Conservation (phyloP, 2,329 filamentous ascomycete species). For the Rutstroemia sp. region DNA sequence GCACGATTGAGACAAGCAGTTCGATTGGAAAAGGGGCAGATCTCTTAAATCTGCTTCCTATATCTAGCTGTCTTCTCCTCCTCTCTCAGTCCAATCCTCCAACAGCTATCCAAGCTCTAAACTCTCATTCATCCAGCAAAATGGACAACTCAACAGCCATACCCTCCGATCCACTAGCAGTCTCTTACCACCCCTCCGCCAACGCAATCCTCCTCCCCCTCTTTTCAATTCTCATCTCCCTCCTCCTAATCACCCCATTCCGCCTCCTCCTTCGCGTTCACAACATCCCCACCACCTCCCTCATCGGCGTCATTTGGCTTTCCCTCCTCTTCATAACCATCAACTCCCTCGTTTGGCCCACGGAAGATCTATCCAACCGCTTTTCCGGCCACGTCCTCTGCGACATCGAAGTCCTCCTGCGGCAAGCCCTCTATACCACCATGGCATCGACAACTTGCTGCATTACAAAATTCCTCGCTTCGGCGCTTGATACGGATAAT, state of each 20-base stretch:
- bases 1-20: too few species aligned
- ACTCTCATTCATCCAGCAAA: not conserved
- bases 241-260: constrained; percentile 49
- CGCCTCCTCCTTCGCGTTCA: constrained; percentile 52
- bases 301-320: constrained; percentile 49
- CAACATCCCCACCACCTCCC: constrained; percentile 51
- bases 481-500: constrained; percentile 52
- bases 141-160: not conserved
- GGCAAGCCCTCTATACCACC: constrained; percentile 44
- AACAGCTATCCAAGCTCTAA: not conserved
- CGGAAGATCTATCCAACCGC: constrained; percentile 46
- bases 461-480: constrained; percentile 52
- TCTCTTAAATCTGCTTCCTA: too few species aligned
- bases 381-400: constrained; percentile 53
- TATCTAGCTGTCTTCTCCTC: too few species aligned
- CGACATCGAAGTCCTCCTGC: constrained; percentile 55
- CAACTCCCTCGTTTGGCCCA: constrained; percentile 59
- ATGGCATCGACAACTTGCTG: constrained; percentile 46
- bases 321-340: constrained; percentile 50
- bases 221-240: constrained; percentile 3
- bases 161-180: not conserved
- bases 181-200: not conserved
- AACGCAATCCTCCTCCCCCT: constrained; percentile 38
- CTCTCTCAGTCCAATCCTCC: not conserved
- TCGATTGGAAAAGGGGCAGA: too few species aligned